phyloP scores from a whole-genome alignment of 2,329 filamentous ascomycete species.

The Colletotrichum agaves region DNA sequence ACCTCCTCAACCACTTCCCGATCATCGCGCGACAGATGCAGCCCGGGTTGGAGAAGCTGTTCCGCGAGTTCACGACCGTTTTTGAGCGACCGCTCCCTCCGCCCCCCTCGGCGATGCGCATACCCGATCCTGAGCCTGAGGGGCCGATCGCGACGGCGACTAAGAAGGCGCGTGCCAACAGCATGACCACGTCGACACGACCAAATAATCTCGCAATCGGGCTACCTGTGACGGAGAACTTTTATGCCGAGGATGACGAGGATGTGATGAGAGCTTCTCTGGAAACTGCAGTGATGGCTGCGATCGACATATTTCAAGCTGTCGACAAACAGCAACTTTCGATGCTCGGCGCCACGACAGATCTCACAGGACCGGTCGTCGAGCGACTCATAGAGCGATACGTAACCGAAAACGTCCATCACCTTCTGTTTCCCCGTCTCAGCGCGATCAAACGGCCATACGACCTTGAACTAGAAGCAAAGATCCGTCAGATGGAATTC shows the following conservation, averaged over 20 bases:
- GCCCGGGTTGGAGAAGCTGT: slow-evolving; percentile 86
- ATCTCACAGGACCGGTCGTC: slow-evolving; percentile 90
- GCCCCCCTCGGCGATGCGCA: slow-evolving; percentile 70
- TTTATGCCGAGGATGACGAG: slow-evolving; percentile 89
- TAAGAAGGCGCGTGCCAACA: slow-evolving; percentile 66
- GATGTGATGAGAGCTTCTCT: slow-evolving; percentile 88
- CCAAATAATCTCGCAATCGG: slow-evolving; percentile 47
- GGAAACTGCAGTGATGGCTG: slow-evolving; percentile 90
- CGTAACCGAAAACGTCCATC: slow-evolving; percentile 91
- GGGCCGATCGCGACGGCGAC: slow-evolving; percentile 66
- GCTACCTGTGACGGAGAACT: slow-evolving; percentile 67
- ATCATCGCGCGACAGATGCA: slow-evolving; percentile 98
- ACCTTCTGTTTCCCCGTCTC: slow-evolving; percentile 86
- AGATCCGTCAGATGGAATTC: slow-evolving; percentile 91
- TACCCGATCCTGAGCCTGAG: slow-evolving; percentile 68
- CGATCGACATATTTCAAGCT: slow-evolving; percentile 94
- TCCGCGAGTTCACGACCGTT: slow-evolving; percentile 87
- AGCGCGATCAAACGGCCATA: slow-evolving; percentile 82
- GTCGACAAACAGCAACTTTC: slow-evolving; percentile 97
- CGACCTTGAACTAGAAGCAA: slow-evolving; percentile 87
- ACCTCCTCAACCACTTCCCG: slow-evolving; percentile 90
- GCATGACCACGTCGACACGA: slow-evolving; percentile 48
- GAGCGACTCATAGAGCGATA: slow-evolving; percentile 96
- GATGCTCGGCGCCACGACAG: slow-evolving; percentile 89
- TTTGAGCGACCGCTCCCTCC: slow-evolving; percentile 87